phyloP scores from a whole-genome alignment of 129 eudicot genomes.

The Rutidosis leptorrhynchoides region DNA sequence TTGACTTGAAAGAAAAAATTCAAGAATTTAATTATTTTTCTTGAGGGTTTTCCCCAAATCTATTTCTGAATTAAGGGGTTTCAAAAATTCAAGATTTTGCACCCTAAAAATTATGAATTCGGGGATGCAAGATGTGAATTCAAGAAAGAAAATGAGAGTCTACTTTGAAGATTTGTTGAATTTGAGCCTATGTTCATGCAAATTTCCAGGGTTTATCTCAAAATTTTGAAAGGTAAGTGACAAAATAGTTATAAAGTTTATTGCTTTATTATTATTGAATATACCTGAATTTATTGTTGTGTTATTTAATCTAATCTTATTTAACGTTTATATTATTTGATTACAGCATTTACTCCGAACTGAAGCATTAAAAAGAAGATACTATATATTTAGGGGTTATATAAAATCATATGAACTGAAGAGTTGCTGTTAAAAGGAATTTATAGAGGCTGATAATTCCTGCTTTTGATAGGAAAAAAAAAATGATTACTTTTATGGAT shows the following conservation, averaged over 20 bases:
- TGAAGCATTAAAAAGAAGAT: conserved; percentile 19
- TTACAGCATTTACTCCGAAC: conserved; percentile 38
- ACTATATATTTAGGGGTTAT: conserved; percentile 25
- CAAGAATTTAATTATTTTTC: conserved; percentile 9
- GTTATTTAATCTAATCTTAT: conserved; percentile 13
- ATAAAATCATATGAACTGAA: conserved; percentile 36
- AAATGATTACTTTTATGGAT: conserved; percentile 82
- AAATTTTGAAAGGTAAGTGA: conserved; percentile 25
- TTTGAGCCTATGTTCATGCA: conserved; percentile 27
- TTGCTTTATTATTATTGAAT: neutral
- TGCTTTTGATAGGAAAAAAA: conserved; percentile 7
- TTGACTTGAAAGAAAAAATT: conserved; percentile 16
- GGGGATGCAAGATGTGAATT: conserved; percentile 31
- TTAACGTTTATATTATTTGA: conserved; percentile 27
- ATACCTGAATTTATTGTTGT: conserved; percentile 25
- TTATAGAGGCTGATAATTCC: conserved; percentile 19
- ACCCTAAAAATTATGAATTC: conserved; percentile 15
- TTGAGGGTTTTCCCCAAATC: conserved; percentile 19
- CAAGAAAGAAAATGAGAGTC: conserved; percentile 40
- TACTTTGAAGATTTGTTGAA: conserved; percentile 24
- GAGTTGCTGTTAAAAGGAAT: conserved; percentile 25
- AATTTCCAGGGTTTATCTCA: conserved; percentile 15
- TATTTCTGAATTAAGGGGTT: neutral
- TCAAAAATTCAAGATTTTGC: conserved; percentile 2
- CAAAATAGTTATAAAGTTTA: conserved; percentile 3